These are phyloP conservation scores for Annona cherimola DNA, from an alignment of 164 flowering plant genomes.

Conservation along the genomic window DNA sequence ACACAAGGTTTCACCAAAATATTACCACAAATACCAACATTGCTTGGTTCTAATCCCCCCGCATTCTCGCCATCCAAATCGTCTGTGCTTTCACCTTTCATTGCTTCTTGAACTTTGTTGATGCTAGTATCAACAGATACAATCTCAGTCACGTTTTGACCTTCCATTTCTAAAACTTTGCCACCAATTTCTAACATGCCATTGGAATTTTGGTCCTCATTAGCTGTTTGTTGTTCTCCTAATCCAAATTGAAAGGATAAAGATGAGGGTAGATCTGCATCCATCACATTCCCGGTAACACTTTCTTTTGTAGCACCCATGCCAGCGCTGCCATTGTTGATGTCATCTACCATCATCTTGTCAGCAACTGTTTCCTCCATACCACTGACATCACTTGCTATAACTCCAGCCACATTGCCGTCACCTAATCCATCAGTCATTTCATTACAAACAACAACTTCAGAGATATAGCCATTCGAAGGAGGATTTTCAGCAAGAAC, in stretches of 20 bases:
- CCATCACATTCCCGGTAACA: background rate
- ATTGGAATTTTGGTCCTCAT: background rate
- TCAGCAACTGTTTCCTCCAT: background rate
- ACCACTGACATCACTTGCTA: slow-evolving; percentile 5
- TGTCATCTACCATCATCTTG: background rate
- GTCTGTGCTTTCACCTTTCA: background rate
- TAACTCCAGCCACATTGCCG: slow-evolving; percentile 8
- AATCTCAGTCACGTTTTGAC: background rate
- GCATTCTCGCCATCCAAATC: background rate
- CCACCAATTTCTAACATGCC: background rate
- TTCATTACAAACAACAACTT: background rate
- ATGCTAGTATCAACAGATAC: slow-evolving; percentile 15
- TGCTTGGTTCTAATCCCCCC: background rate
- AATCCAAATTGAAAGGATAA: background rate
- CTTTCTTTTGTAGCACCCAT: background rate
- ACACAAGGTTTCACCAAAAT: background rate
- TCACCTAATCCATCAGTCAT: background rate
- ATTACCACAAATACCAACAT: background rate
- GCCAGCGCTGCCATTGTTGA: too few species aligned
- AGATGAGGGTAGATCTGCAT: background rate
- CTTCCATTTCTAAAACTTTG: background rate
- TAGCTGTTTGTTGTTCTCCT: background rate
- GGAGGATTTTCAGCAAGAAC: background rate
- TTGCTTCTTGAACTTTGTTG: slow-evolving; percentile 10
- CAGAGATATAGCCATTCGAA: background rate